Conservation (phyloP, 2,329 filamentous ascomycete genomes). For the Tothia fuscella region DNA sequence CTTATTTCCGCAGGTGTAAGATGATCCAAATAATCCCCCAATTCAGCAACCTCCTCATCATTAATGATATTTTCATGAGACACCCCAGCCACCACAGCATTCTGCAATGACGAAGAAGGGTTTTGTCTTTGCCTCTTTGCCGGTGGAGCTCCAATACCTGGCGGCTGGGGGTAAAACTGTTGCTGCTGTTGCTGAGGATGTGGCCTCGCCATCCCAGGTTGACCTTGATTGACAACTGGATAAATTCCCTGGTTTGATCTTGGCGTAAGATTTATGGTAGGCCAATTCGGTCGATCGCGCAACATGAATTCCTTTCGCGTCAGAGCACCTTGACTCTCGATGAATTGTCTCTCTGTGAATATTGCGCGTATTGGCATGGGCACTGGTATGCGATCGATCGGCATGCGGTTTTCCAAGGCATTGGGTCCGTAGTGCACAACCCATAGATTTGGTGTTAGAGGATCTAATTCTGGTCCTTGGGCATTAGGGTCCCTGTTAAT, state of each 20-base stretch:
- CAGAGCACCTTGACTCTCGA: slow-evolving; percentile 66
- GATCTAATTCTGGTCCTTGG: slow-evolving; percentile 60
- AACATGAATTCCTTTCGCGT: slow-evolving; percentile 91
- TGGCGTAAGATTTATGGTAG: slow-evolving; percentile 49
- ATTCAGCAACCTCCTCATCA: slow-evolving; percentile 79
- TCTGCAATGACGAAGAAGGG: slow-evolving; percentile 19
- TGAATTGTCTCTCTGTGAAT: slow-evolving; percentile 47
- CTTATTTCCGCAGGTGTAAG: slow-evolving; percentile 85
- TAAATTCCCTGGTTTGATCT: too few species aligned
- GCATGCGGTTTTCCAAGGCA: slow-evolving; percentile 61
- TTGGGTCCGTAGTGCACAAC: slow-evolving; percentile 77
- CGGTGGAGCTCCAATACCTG: slow-evolving; percentile 18
- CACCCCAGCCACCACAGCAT: slow-evolving; percentile 21
- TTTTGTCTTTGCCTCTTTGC: slow-evolving; percentile 33
- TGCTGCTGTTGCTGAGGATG: slow-evolving; percentile 1
- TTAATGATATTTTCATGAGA: slow-evolving; percentile 48
- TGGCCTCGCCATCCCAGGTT: slow-evolving; percentile 13
- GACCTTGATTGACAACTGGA: background rate
- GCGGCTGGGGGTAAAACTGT: slow-evolving; percentile 19
- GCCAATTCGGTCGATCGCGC: slow-evolving; percentile 81
- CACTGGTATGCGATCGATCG: slow-evolving; percentile 53
- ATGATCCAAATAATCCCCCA: slow-evolving; percentile 82
- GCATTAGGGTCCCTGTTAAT: slow-evolving; percentile 60
- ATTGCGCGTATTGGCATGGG: slow-evolving; percentile 45
- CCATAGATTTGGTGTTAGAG: slow-evolving; percentile 58